These are phyloP conservation scores for Wickerhamomyces ciferrii DNA, from an alignment of 805 yeast species.

Conservation along the genomic window DNA sequence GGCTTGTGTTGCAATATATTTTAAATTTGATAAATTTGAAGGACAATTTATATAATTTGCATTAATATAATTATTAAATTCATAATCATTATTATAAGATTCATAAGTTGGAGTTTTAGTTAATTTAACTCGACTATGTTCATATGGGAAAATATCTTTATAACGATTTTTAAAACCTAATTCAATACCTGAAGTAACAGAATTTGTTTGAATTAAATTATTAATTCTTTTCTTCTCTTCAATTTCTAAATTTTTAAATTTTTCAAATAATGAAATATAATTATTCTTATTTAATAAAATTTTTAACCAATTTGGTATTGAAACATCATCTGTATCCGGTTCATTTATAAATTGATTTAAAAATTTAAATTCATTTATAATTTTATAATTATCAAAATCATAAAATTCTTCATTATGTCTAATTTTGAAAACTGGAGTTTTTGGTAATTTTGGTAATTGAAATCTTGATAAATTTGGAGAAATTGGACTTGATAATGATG, in stretches of 20 bases:
- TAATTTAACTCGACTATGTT: conserved; percentile 74
- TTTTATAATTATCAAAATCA: conserved; percentile 13
- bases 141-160: conserved; percentile 84
- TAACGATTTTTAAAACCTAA: conserved; percentile 79
- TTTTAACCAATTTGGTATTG: conserved; percentile 53
- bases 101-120: conserved; percentile 8
- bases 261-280: conserved; percentile 30
- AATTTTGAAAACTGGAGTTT: conserved; percentile 39
- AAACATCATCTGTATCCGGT: background rate
- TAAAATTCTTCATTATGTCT: conserved; percentile 49
- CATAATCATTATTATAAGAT: background rate
- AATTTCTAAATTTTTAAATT: conserved; percentile 63
- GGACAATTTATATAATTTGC: conserved; percentile 64
- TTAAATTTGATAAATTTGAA: conserved; percentile 19
- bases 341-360: conserved; percentile 5
- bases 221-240: conserved; percentile 66
- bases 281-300: conserved; percentile 19
- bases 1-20: conserved; percentile 87
- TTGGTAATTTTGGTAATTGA: conserved; percentile 40
- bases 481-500: conserved; percentile 13
- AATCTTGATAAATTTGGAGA: conserved; percentile 40
- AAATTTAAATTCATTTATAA: conserved; percentile 17
- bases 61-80: conserved; percentile 63
- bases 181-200: conserved; percentile 56
- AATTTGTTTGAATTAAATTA: conserved; percentile 21